Percentiles rank a stretch among this genome's conserved stretches.
Conservation (phyloP, 345 rosid genomes). For the Crucihimalaya himalaica region DNA sequence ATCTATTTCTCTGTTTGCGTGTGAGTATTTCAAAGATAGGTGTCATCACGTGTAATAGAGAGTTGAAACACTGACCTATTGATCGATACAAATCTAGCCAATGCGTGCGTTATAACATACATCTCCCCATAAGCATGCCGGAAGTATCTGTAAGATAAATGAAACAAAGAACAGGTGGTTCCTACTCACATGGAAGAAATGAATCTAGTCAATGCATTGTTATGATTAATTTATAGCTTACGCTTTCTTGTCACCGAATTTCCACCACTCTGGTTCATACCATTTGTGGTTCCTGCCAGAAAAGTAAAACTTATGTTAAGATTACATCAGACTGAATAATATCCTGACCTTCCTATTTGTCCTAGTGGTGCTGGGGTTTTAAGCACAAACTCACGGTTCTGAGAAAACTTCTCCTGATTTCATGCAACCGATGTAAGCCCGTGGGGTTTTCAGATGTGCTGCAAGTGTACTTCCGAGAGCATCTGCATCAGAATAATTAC, state of each 20-base stretch:
- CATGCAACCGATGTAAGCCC: conserved; percentile 87
- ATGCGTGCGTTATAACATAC: conserved; percentile 61
- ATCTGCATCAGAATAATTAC: conserved; percentile 47
- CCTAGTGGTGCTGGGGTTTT: not conserved
- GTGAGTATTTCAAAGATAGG: not conserved
- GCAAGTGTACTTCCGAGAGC: conserved; percentile 73
- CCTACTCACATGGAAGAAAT: not conserved
- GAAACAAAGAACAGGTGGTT: conserved; percentile 16
- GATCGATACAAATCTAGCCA: conserved; percentile 72
- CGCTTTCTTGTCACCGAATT: conserved; percentile 82
- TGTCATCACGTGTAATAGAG: not conserved
- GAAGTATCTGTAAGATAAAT: conserved; percentile 57
- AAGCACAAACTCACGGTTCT: conserved; percentile 60
- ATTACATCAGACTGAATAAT: not conserved
- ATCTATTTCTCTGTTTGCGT: not conserved
- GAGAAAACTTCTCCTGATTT: conserved; percentile 78
- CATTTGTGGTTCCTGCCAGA: conserved; percentile 63
- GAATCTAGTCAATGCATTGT: not conserved
- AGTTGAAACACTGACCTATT: conserved; percentile 51
- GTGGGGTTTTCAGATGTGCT: conserved; percentile 58
- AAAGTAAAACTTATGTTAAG: not conserved
- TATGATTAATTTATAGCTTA: conserved; percentile 43
- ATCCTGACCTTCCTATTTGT: not conserved
- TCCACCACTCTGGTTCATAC: conserved; percentile 98
- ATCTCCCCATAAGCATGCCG: conserved; percentile 84